A percentile compares a stretch with the other conserved stretches of the same genome.
Conservation (phyloP, 257 asterid species). For the Gardenia jasminoides region DNA sequence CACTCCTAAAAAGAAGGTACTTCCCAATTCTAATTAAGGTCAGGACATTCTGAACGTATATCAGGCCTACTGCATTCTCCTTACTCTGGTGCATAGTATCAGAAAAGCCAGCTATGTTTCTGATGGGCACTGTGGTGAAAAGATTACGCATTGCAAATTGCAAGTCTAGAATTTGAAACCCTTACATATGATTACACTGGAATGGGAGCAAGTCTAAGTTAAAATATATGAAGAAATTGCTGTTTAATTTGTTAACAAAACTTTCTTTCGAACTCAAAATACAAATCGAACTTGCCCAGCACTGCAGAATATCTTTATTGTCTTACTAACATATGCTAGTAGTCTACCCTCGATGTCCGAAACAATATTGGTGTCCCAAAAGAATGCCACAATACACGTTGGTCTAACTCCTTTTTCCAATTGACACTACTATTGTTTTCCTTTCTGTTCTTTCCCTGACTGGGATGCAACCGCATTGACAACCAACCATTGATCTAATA, state of each 20-base stretch:
- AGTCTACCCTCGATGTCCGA: not conserved
- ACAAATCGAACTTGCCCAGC: not conserved
- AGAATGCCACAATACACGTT: not conserved
- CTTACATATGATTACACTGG: not conserved
- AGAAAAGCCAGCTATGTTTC: not conserved
- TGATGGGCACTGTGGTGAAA: not conserved
- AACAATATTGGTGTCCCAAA: not conserved
- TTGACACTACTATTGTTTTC: not conserved
- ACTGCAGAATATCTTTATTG: not conserved
- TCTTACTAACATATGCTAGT: not conserved
- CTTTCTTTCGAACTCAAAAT: not conserved
- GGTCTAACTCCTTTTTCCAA: not conserved
- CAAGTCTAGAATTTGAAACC: not conserved
- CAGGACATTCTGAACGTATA: not conserved
- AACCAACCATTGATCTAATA: not conserved
- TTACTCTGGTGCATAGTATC: not conserved
- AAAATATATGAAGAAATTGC: not conserved
- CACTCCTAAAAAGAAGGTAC: not conserved
- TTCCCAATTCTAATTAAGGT: not conserved
- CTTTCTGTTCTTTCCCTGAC: not conserved
- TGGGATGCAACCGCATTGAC: not conserved
- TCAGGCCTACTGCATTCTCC: too few relatives aligned
- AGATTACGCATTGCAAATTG: not conserved
- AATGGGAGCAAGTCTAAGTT: not conserved
- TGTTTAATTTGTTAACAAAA: not conserved